These are phyloP conservation scores for Neurospora sp. DNA, from an alignment of 495 filamentous ascomycete genomes.

Conservation along the genomic window DNA sequence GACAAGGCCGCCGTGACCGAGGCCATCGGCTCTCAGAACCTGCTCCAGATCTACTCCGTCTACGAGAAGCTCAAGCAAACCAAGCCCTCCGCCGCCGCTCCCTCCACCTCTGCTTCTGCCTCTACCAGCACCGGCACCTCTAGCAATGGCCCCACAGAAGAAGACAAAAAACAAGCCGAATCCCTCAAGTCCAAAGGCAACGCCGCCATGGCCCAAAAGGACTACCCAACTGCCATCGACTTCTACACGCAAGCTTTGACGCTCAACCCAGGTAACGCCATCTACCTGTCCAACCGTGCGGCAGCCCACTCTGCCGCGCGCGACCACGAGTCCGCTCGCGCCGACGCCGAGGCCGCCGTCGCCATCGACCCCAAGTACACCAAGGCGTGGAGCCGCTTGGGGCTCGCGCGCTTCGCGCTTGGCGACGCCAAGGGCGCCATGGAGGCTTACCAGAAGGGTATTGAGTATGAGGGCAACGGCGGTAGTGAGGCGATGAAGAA, in stretches of 20 bases:
- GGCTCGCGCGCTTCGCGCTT: conserved; percentile 79
- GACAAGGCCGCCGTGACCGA: conserved; percentile 62
- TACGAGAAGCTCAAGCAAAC: conserved; percentile 81
- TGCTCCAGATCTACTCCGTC: conserved; percentile 82
- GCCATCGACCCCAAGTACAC: conserved; percentile 81
- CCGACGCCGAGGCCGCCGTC: no score
- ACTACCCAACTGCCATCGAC: conserved; percentile 72
- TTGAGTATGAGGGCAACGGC: conserved; percentile 87
- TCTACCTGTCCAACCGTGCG: conserved; percentile 96
- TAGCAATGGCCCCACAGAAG: conserved; percentile 31
- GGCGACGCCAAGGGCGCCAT: conserved; percentile 83
- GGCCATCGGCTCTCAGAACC: conserved; percentile 73
- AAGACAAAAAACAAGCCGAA: conserved; percentile 67
- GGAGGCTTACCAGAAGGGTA: conserved; percentile 90
- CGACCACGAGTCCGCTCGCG: conserved; percentile 34
- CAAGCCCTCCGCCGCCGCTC: conserved; percentile 9
- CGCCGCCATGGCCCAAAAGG: conserved; percentile 83
- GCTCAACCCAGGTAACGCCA: conserved; percentile 75
- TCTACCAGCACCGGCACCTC: not conserved
- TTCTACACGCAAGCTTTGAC: conserved; percentile 76
- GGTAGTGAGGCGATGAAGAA: conserved; percentile 85
- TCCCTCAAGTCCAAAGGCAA: conserved; percentile 86
- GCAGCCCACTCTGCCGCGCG: conserved; percentile 73
- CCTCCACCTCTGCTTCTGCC: conserved; percentile 9
- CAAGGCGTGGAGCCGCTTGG: conserved; percentile 90